Evolutionary conservation across 148 eudicot genomes (phyloP).

Genomic region (Drosera capensis): DNA sequence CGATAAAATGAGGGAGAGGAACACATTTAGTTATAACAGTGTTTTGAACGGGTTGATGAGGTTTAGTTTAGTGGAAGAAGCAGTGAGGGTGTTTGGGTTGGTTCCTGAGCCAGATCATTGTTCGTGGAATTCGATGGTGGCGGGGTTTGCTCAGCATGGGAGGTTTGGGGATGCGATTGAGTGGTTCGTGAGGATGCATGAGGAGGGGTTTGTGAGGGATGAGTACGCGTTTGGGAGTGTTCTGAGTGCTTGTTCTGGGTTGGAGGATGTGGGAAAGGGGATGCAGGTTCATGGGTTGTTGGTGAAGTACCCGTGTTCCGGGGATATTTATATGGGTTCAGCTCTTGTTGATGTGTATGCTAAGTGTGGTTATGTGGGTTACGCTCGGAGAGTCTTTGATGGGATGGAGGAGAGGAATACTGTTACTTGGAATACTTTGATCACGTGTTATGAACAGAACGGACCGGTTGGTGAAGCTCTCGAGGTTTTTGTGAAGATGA

Average conservation of each 20-base stretch:
- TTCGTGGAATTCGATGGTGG: slow-evolving; percentile 75
- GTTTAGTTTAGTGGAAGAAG: slow-evolving; percentile 46
- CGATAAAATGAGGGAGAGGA: slow-evolving; percentile 49
- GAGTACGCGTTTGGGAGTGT: slow-evolving; percentile 70
- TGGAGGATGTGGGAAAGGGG: slow-evolving; percentile 38
- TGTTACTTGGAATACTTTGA: slow-evolving; percentile 84
- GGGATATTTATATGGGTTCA: slow-evolving; percentile 65
- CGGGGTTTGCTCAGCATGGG: slow-evolving; percentile 62
- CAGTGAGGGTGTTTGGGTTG: slow-evolving; percentile 24
- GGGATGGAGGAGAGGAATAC: slow-evolving; percentile 46
- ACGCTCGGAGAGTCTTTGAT: slow-evolving; percentile 47
- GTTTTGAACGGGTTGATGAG: slow-evolving; percentile 26
- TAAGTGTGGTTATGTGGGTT: slow-evolving; percentile 51
- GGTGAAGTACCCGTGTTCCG: slow-evolving; percentile 25
- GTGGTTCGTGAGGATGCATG: slow-evolving; percentile 50
- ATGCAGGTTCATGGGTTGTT: slow-evolving; percentile 49
- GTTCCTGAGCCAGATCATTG: slow-evolving; percentile 69
- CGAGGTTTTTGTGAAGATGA: slow-evolving; percentile 43
- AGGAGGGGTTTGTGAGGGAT: slow-evolving; percentile 36
- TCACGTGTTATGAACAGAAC: slow-evolving; percentile 80
- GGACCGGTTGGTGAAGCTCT: slow-evolving; percentile 59
- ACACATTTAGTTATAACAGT: slow-evolving; percentile 51
- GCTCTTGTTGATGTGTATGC: slow-evolving; percentile 84
- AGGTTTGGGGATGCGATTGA: slow-evolving; percentile 36
- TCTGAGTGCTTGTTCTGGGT: slow-evolving; percentile 71